Percentiles rank a stretch among this genome's conserved stretches.
Conservation (phyloP, 768 basidiomycete genomes). For the Dentipellis fragilis region DNA sequence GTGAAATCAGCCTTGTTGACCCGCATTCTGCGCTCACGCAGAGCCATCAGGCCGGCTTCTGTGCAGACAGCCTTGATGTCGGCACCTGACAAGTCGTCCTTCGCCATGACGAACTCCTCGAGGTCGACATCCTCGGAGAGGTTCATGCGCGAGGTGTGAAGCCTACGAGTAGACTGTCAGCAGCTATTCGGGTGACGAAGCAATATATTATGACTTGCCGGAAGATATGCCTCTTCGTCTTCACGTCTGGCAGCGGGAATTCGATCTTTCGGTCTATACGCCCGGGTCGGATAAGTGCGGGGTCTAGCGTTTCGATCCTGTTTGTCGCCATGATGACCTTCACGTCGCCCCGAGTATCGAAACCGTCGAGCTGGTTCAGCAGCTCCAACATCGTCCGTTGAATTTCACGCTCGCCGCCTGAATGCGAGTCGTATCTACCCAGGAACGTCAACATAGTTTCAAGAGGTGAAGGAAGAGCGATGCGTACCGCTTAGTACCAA, state of each 20-base stretch:
- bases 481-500: conserved; percentile 90
- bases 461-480: background rate
- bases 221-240: conserved; percentile 99
- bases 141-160: conserved; percentile 95
- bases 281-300: conserved; percentile 95
- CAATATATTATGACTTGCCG: conserved; percentile 33
- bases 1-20: conserved; percentile 90
- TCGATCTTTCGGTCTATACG: conserved; percentile 99
- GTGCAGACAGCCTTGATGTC: conserved; percentile 99
- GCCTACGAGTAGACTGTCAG: conserved; percentile 26
- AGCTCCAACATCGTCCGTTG: conserved; percentile 99
- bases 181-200: background rate
- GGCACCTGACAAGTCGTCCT: conserved; percentile 93
- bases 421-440: conserved; percentile 90
- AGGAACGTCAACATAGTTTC: background rate
- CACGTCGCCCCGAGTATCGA: conserved; percentile 97
- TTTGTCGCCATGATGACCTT: conserved; percentile 99
- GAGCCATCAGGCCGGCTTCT: conserved; percentile 91
- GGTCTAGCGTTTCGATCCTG: conserved; percentile 93
- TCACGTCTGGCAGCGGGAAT: conserved; percentile 93
- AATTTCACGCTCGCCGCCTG: conserved; percentile 97
- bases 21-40: conserved; percentile 91
- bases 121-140: conserved; percentile 81
- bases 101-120: conserved; percentile 91
- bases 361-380: conserved; percentile 97